Percentiles rank a stretch among this genome's conserved stretches.
Evolutionary conservation across 345 rosid species (phyloP).

Genomic region (Acer saccharum): DNA sequence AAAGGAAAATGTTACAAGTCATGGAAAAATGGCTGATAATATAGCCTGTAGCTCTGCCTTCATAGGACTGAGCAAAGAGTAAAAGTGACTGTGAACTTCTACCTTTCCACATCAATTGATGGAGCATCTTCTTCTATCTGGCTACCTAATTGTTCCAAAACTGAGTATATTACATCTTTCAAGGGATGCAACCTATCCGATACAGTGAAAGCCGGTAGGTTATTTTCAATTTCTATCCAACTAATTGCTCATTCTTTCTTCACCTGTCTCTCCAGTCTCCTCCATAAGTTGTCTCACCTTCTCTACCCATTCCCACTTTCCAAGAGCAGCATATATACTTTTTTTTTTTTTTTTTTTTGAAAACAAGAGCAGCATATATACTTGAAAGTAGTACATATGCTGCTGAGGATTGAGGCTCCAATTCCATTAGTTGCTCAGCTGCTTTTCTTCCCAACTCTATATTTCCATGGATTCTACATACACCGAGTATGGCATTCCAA

Average conservation of each 20-base stretch:
- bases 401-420: conserved; percentile 54
- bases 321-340: conserved; percentile 18
- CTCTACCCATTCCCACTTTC: conserved; percentile 62
- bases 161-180: conserved; percentile 43
- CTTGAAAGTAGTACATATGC: conserved; percentile 59
- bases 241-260: conserved; percentile 58
- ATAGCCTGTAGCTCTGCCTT: neutral
- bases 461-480: conserved; percentile 58
- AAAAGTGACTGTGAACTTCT: conserved; percentile 17
- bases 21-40: neutral
- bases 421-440: conserved; percentile 52
- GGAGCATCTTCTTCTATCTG: conserved; percentile 48
- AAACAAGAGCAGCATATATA: conserved; percentile 41
- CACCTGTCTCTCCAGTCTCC: conserved; percentile 37
- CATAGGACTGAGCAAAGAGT: conserved; percentile 7
- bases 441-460: conserved; percentile 55
- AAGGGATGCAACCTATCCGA: conserved; percentile 52
- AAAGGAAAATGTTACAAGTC: conserved; percentile 18
- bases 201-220: conserved; percentile 48
- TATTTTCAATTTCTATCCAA: conserved; percentile 61
- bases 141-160: conserved; percentile 47
- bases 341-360: too few species aligned
- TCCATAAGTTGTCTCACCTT: conserved; percentile 59
- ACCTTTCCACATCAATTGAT: conserved; percentile 26
- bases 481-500: conserved; percentile 58